Conservation (phyloP, 2,329 filamentous ascomycete genomes). For the Fusarium armeniacum region DNA sequence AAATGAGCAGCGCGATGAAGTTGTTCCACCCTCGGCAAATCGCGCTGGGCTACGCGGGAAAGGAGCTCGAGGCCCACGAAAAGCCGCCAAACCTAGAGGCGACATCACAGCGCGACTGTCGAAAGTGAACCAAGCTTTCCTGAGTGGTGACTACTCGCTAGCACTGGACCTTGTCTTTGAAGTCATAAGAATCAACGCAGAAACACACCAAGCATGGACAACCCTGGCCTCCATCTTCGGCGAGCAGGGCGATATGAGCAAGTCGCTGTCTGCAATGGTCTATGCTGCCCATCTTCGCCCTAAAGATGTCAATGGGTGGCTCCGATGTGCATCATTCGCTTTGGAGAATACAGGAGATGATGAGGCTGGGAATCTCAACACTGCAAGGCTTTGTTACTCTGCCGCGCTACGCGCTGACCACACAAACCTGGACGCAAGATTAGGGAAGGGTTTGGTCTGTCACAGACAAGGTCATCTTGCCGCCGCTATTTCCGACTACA, state of each 20-base stretch:
- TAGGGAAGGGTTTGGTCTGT: slow-evolving; percentile 71
- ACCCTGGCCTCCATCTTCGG: slow-evolving; percentile 72
- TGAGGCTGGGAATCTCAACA: slow-evolving; percentile 64
- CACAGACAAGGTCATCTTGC: slow-evolving; percentile 68
- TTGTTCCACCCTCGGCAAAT: slow-evolving; percentile 31
- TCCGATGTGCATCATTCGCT: slow-evolving; percentile 70
- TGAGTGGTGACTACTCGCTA: slow-evolving; percentile 71
- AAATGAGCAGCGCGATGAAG: slow-evolving; percentile 54
- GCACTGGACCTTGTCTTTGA: slow-evolving; percentile 72
- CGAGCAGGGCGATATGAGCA: slow-evolving; percentile 69
- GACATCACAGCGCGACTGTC: slow-evolving; percentile 78
- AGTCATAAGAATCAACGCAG: slow-evolving; percentile 76
- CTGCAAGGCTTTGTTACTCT: slow-evolving; percentile 71
- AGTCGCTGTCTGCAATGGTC: slow-evolving; percentile 71
- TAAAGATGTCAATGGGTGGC: slow-evolving; percentile 71
- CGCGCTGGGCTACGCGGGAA: slow-evolving; percentile 49
- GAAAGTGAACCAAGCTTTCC: slow-evolving; percentile 76
- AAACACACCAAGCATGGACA: slow-evolving; percentile 75
- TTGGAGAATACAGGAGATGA: slow-evolving; percentile 64
- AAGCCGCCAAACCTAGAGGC: slow-evolving; percentile 75
- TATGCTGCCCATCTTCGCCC: slow-evolving; percentile 74
- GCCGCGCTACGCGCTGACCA: slow-evolving; percentile 71
- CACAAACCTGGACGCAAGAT: slow-evolving; percentile 68
- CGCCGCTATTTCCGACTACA: slow-evolving; percentile 70
- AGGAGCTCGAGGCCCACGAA: slow-evolving; percentile 63